Evolutionary conservation across 257 asterid genomes (phyloP), one percentile per base, ranked within the genome.

Genomic region (Solanum arcanum): DNA sequence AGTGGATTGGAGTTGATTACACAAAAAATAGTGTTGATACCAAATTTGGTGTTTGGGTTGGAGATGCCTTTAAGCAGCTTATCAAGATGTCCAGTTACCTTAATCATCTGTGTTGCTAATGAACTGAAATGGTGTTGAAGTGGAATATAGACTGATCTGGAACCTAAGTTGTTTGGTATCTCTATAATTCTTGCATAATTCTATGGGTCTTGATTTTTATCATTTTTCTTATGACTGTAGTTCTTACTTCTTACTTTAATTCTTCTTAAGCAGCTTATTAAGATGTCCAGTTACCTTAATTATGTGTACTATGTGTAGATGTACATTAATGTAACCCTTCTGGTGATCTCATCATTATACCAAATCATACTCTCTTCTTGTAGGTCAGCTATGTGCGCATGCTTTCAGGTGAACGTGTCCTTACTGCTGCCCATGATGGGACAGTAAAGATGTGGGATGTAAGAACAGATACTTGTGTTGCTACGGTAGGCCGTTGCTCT

Each of bases 371-470:
- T 81, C 70, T 81, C 4, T 80, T 86, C 70, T 86, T 90, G 87
- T 90, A 96, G 98, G 99, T 97, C 90, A 94, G 96, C 91, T 91
- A 90, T 89, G 98, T 95, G 73, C 94, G 98, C 86, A 97, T 93
- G 94, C 96, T 97, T 83, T 95, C 99, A 41, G 99, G 99, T 87
- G 99, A 95, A 91, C 98, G 99, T 89, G 99, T 97, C 89, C 95
- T 97, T 90, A 90, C 99, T 52, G 99, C 99, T 85, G 94, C 95
- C 88, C 97, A 95, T 93, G 99, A 97, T 90, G 99, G 99, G 75
- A 94, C 98, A 88, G 94, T 97, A 90, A 97, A 94, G 93, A 97
- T 97, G 99, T 97, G 99, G 99, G 99, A 97, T 90, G 99, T 97
- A 64, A 93, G 99, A 85, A 97, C 98, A 37, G 99, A 97, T 90